Base-by-base conservation (phyloP, 441 rosid species). In the Hura crepitans region DNA sequence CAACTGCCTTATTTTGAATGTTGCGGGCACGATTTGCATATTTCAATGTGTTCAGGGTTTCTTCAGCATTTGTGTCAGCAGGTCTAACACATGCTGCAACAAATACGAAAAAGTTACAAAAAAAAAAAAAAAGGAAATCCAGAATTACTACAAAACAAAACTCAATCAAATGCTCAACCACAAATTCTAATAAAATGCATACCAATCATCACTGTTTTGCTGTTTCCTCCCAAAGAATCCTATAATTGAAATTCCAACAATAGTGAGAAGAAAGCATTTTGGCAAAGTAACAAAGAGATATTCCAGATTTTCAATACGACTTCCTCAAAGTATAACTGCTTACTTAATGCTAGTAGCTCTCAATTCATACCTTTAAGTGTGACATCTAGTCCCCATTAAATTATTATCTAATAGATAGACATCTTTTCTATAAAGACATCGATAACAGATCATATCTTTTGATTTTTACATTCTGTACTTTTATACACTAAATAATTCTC, bases 161-260 rank as follows among this genome's bases (percentile, higher is more conserved):
- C 69, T 73, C 43, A 30, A 59, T 22, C 43, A 68, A 30, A 60
- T 54, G 33, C 55, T 47, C 30, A 4, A 50, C 69, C 31, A 35
- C 27, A 56, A 43, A 65, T 22, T 27, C 62, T 58, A 10, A 28
- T 65, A 27, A 61, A 70, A 23, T 27, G 10, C 86, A 66, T 89
- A 95, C 99, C 99, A 65, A 95, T 92, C 99, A 95, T 95, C 81
- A 92, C 84, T 6, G 99, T 95, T 80, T 92, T 95, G 83, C 98
- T 95, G 83, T 95, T 95, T 74, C 98, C 99, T 69, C 99, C 99
- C 20, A 95, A 83, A 18, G 99, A 95, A 81, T 95, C 98, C 98
- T 95, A 68, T 58, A 71, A 65, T 72, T 72, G 71, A 69, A 74
- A 73, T 70, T 68, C 18, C 39, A 51, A 49, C 20, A 2, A 43